Percentiles rank a stretch among this genome's conserved stretches.
These are phyloP conservation scores for Ceratocystis ficicola DNA, from an alignment of 2,329 filamentous ascomycete genomes.

Conservation along the genomic window DNA sequence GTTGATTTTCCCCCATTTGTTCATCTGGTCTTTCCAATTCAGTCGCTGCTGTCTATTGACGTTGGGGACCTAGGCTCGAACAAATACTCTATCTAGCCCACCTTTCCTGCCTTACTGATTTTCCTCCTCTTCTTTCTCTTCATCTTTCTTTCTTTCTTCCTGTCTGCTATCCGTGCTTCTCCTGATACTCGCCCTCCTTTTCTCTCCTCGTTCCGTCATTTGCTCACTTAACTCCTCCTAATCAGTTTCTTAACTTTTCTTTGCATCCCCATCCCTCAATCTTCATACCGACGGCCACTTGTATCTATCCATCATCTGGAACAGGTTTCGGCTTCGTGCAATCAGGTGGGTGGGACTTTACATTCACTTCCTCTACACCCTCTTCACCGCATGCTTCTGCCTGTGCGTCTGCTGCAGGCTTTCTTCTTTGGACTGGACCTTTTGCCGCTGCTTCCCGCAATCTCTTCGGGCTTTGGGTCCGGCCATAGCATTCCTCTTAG, in stretches of 20 bases:
- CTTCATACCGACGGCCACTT: background rate
- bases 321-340: conserved; percentile 2
- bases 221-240: background rate
- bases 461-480: no score
- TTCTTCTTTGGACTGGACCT: background rate
- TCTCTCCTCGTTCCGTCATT: background rate
- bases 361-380: background rate
- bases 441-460: background rate
- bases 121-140: background rate
- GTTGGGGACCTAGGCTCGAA: background rate
- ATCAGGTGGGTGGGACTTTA: conserved; percentile 2
- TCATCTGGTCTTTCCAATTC: conserved; percentile 1
- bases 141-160: background rate
- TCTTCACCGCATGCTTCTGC: background rate
- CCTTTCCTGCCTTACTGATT: background rate
- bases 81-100: background rate
- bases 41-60: background rate
- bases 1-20: background rate
- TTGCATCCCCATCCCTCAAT: background rate
- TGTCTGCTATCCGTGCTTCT: background rate
- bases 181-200: background rate
- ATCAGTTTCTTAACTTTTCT: background rate
- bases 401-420: background rate
- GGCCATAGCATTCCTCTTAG: no score
- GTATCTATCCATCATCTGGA: background rate